These are phyloP conservation scores for Alternaria arbusti DNA, from an alignment of 2,329 filamentous ascomycete genomes.

Conservation along the genomic window DNA sequence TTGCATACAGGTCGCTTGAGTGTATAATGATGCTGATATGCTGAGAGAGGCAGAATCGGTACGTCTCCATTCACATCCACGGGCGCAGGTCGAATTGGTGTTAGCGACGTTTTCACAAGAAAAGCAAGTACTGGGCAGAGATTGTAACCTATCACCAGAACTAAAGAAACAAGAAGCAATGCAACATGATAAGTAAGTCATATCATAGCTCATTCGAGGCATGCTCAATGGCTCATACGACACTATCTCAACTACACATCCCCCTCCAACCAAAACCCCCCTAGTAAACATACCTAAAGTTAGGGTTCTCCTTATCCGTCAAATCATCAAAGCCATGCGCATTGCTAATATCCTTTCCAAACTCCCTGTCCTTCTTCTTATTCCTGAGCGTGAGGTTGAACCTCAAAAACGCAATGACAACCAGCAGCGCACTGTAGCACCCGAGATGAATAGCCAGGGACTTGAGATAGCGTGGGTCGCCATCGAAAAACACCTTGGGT, in stretches of 20 bases:
- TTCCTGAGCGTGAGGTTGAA: constrained; percentile 66
- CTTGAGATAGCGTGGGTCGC: constrained; percentile 71
- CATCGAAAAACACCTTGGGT: constrained; percentile 50
- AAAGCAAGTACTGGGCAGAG: neutral
- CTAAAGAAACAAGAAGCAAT: neutral
- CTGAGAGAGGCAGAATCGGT: too few species aligned
- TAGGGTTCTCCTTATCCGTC: constrained; percentile 67
- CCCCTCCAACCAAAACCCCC: neutral
- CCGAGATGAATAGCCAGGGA: constrained; percentile 73
- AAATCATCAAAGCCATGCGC: constrained; percentile 67
- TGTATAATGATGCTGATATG: too few species aligned
- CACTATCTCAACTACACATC: neutral
- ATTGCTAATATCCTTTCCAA: constrained; percentile 38
- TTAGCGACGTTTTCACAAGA: neutral
- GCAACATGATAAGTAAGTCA: neutral
- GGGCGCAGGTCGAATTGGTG: neutral
- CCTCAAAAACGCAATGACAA: constrained; percentile 64
- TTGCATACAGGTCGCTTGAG: too few species aligned
- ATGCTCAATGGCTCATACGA: too few species aligned
- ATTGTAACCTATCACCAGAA: neutral
- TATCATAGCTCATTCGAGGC: neutral
- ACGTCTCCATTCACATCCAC: too few species aligned
- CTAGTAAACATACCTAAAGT: constrained; percentile 63
- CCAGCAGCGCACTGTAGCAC: constrained; percentile 68
- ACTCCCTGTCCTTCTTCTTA: constrained; percentile 59